Percentiles rank a stretch among this genome's conserved stretches.
Conservation (phyloP, 2,329 filamentous ascomycete genomes). For the Penicillium sp. region DNA sequence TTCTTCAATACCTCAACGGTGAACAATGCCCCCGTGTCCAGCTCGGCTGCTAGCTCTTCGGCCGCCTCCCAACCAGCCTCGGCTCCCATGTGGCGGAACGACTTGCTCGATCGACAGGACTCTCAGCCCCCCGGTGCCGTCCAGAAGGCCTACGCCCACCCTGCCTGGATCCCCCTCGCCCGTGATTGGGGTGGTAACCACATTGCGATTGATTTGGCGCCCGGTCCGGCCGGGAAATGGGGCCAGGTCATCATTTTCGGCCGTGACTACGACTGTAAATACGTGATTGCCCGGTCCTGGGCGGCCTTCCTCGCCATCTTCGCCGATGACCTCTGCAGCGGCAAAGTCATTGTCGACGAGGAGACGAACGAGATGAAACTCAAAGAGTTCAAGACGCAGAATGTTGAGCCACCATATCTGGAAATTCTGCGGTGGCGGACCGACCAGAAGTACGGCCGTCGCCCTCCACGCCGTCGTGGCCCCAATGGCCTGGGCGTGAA, state of each 20-base stretch:
- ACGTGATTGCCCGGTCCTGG: conserved; percentile 92
- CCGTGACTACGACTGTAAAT: conserved; percentile 97
- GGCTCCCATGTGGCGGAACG: conserved; percentile 69
- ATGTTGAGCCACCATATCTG: conserved; percentile 88
- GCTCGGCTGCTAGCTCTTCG: conserved; percentile 65
- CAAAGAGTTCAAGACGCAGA: conserved; percentile 82
- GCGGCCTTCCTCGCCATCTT: conserved; percentile 77
- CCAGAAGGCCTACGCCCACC: conserved; percentile 89
- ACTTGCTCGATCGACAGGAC: conserved; percentile 78
- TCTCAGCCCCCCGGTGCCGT: conserved; percentile 82
- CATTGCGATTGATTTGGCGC: conserved; percentile 86
- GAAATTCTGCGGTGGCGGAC: conserved; percentile 93
- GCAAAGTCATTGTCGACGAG: conserved; percentile 90
- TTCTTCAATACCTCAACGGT: conserved; percentile 63
- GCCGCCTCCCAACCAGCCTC: conserved; percentile 52
- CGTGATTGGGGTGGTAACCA: conserved; percentile 99
- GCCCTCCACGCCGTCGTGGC: conserved; percentile 50
- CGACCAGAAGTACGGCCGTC: conserved; percentile 86
- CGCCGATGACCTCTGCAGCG: conserved; percentile 84
- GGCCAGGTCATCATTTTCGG: conserved; percentile 96
- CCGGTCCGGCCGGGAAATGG: conserved; percentile 86
- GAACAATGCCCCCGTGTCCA: conserved; percentile 63
- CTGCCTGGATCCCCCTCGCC: conserved; percentile 91
- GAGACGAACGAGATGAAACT: conserved; percentile 88
- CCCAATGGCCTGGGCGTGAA: conserved; percentile 54